Evolutionary conservation across 352 stramenopile species (phyloP).

Genomic region (Pythium volutum): DNA sequence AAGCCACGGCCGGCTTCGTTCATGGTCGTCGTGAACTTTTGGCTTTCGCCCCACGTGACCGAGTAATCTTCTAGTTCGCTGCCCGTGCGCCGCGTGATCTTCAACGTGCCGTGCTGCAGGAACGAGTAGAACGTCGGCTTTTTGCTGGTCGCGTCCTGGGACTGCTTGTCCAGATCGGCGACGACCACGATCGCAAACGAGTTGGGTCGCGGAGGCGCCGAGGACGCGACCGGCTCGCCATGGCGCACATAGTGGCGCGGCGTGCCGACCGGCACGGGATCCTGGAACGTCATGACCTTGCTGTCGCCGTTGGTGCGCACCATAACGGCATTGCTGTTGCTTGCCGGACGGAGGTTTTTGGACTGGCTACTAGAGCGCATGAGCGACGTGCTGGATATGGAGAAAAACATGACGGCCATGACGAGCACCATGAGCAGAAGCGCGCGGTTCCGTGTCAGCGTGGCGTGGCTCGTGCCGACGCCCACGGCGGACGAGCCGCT

Average conservation of each 20-base stretch:
- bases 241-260: constrained; percentile 10
- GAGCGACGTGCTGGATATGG: constrained; percentile 51
- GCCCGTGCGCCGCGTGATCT: constrained; percentile 38
- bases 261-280: constrained; percentile 8
- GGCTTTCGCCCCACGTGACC: constrained; percentile 63
- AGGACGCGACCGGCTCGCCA: not conserved
- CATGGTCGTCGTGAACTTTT: constrained; percentile 75
- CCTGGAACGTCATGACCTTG: constrained; percentile 23
- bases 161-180: constrained; percentile 96
- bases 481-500: constrained; percentile 18
- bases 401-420: constrained; percentile 55
- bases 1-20: constrained; percentile 96
- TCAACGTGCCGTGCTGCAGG: constrained; percentile 90
- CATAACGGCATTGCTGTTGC: constrained; percentile 13
- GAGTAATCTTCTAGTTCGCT: constrained; percentile 48
- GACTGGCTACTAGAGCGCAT: constrained; percentile 15
- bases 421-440: constrained; percentile 49
- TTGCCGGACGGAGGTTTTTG: constrained; percentile 10
- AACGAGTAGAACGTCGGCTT: constrained; percentile 91
- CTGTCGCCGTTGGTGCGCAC: constrained; percentile 14
- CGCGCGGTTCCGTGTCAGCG: constrained; percentile 49
- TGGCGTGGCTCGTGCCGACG: constrained; percentile 18
- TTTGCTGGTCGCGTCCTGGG: constrained; percentile 75
- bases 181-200: constrained; percentile 90
- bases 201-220: constrained; percentile 32